Percentiles rank a stretch among this genome's conserved stretches.
These are phyloP conservation scores for Gentiana macrophylla DNA, from an alignment of 257 asterid genomes.

Conservation along the genomic window DNA sequence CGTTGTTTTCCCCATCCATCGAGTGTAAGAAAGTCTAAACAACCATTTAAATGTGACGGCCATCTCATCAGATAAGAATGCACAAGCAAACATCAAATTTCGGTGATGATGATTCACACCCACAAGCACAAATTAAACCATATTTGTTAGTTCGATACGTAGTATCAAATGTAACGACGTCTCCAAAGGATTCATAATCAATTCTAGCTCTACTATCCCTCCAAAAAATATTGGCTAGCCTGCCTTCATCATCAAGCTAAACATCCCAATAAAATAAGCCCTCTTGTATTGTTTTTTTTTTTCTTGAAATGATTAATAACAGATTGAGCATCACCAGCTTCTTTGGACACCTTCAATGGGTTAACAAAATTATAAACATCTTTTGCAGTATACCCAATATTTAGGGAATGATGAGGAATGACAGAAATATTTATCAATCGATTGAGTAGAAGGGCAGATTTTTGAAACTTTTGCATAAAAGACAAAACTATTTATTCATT, in stretches of 20 bases:
- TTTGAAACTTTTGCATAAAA: no score
- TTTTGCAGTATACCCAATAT: not conserved
- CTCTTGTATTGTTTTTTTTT: constrained; percentile 4
- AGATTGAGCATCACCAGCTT: constrained; percentile 2
- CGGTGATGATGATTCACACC: no score
- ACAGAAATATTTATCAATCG: no score
- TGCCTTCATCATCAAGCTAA: constrained; percentile 7
- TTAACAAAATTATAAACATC: not conserved
- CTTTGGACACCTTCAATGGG: not conserved
- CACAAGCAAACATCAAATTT: no score
- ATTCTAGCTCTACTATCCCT: constrained; percentile 8
- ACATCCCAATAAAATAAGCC: constrained; percentile 9
- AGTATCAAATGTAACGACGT: constrained; percentile 6
- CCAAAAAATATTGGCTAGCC: no score
- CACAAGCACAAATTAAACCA: no score
- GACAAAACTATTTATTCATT: no score
- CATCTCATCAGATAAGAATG: not conserved
- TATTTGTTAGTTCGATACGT: not conserved
- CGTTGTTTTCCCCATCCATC: no score
- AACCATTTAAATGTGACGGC: constrained; percentile 1
- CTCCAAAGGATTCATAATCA: constrained; percentile 8
- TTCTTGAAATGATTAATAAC: no score
- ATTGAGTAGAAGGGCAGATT: no score
- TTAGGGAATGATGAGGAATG: no score
- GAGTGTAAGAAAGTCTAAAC: constrained; percentile 6